Evolutionary conservation across 495 filamentous ascomycete genomes (phyloP), one percentile per base, ranked within the genome.

Genomic region (Durotheca rogersii): DNA sequence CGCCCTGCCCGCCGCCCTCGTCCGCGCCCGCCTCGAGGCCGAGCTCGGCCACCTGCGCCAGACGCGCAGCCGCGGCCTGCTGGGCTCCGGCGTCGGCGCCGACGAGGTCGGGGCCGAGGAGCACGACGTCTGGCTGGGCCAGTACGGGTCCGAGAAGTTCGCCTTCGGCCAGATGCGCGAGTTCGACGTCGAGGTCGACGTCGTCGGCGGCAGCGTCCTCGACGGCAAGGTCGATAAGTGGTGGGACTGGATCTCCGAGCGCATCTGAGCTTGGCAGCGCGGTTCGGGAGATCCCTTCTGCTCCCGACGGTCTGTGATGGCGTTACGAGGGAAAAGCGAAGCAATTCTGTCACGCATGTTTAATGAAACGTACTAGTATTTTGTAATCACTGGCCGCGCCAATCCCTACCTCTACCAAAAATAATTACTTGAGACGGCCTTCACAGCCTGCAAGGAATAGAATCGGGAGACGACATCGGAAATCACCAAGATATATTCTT

Each of bases 41-140:
- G 94, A 96, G 67, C 84, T 97, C 52, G 82, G 85, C 11, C 78
- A 86, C 44, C 84, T 96, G 53, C 78, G 94, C 19, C 78, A 78
- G 56, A 86, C 86, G 12, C 84, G 83, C 60, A 85, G 81, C 32
- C 91, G 88, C 65, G 90, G 90, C 0, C 67, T 97, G 36, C 62
- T 95, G 61, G 89, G 93, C 71, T 82, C 81, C 44, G 87, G 82
- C 0, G 71, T 86, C 21, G 84, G 76, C 14, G 71, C 68, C 29
- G 85, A 83, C 7, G 77, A 74, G 14, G 56, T 72, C 25, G 71
- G 63, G 2, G 75, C 68, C 1, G 84, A 85, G 33, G 87, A 86
- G 40, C 88, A 88, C 43, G 83, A 87, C 48, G 87, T 86, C 41
- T 89, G 89, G 78, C 69, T 98, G 20, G 90, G 92, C 2, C 85